phyloP scores from a whole-genome alignment of 768 basidiomycete species.

The Suillus alpinus region DNA sequence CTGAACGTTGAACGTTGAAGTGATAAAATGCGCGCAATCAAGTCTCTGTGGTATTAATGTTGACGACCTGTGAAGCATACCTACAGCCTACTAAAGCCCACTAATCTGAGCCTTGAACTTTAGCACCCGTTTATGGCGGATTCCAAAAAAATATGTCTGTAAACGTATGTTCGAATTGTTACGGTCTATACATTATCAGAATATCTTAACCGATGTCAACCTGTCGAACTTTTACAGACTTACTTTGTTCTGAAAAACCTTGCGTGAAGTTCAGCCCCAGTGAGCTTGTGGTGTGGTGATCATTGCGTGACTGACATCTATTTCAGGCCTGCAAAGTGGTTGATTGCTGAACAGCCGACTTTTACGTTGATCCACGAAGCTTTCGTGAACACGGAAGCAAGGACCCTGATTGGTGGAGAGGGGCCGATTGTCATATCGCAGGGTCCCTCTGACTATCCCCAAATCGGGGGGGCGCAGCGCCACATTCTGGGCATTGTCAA shows the following conservation, averaged over 20 bases:
- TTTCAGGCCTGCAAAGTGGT: neutral
- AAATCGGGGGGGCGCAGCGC: neutral
- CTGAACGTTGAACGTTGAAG: neutral
- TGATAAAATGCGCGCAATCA: neutral
- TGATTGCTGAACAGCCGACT: neutral
- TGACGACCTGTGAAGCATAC: neutral
- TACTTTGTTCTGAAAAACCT: neutral
- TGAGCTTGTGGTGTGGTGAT: neutral
- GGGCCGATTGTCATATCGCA: neutral
- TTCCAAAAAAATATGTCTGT: neutral
- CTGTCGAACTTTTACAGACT: neutral
- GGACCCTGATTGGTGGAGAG: neutral
- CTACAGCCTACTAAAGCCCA: neutral
- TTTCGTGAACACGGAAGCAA: neutral
- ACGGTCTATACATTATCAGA: neutral
- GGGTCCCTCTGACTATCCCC: neutral
- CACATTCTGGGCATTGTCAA: neutral
- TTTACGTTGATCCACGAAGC: conserved; percentile 1
- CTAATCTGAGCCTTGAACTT: neutral
- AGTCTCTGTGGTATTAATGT: neutral
- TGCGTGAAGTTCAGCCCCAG: neutral
- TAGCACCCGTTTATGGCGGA: neutral
- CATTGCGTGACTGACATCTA: neutral
- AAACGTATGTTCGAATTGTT: neutral
- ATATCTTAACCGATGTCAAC: neutral